Evolutionary conservation across 805 yeast species (phyloP), one percentile per base, ranked within the genome.

Genomic region (Wickerhamiella occidentalis): DNA sequence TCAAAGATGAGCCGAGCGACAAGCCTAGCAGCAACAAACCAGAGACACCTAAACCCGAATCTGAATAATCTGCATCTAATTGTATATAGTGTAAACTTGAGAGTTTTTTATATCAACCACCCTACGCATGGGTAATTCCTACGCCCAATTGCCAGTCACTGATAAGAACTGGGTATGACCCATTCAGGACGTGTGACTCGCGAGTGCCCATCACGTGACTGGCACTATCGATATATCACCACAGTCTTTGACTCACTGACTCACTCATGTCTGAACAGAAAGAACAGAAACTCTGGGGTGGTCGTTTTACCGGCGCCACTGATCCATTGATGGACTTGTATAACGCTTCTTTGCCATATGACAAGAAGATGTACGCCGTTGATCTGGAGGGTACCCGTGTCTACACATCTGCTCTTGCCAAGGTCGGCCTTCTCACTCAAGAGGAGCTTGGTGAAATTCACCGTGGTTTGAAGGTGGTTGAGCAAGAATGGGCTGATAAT

Each of bases 301-400:
- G 97, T 60, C 78, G 98, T 68, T 90, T 90, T 70, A 90, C 96
- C 53, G 97, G 73, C 44, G 90, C 90, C 54, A 80, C 95, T 25
- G 99, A 92, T 61, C 99, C 99, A 2, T 71, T 92, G 62, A 92
- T 92, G 99, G 94, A 92, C 64, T 73, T 90, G 48, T 92, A 94
- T 73, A 92, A 92, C 68, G 96, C 96, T 1, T 90, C 97, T 1
- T 71, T 92, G 56, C 97, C 98, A 1, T 92, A 92, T 61, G 99
- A 92, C 67, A 75, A 90, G 70, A 81, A 76, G 62, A 92, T 92
- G 97, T 92, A 82, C 69, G 80, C 78, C 41, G 97, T 94, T 12
- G 99, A 92, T 67, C 70, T 92, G 56, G 84, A 83, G 55, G 97
- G 98, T 46, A 92, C 98, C 28, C 79, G 82, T 60, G 95, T 90